phyloP scores from a whole-genome alignment of 352 stramenopile species.

The Pythium dissimile region DNA sequence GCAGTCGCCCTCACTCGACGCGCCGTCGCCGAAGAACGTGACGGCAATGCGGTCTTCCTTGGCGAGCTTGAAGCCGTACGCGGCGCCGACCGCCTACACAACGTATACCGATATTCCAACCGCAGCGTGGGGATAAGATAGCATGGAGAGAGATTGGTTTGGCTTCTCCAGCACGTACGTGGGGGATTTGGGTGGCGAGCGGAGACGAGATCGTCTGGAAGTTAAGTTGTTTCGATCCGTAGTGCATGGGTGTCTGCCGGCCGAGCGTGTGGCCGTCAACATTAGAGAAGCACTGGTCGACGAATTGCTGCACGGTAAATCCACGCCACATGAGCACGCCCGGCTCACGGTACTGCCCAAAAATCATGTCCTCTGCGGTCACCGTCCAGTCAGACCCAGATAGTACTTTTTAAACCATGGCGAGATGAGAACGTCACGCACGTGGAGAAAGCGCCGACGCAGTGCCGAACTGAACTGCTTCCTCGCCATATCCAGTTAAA shows the following conservation, averaged over 20 bases:
- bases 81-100: conserved; percentile 91
- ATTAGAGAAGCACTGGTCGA: conserved; percentile 96
- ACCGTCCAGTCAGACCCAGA: too few species aligned
- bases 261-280: conserved; percentile 94
- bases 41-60: conserved; percentile 90
- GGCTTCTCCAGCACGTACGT: too few species aligned
- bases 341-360: conserved; percentile 97
- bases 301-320: conserved; percentile 96
- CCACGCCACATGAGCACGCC: conserved; percentile 98
- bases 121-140: neutral
- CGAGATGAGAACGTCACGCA: too few species aligned
- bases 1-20: conserved; percentile 96
- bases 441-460: conserved; percentile 84
- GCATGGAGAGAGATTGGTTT: too few species aligned
- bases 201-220: conserved; percentile 98
- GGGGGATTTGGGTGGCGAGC: conserved; percentile 96
- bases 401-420: too few species aligned
- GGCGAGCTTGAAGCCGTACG: conserved; percentile 95
- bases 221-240: conserved; percentile 93
- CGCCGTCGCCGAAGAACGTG: conserved; percentile 97
- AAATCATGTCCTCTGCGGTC: conserved; percentile 92
- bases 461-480: conserved; percentile 94
- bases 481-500: conserved; percentile 93
- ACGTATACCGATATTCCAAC: neutral
- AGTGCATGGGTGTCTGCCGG: conserved; percentile 98